Base-by-base conservation (phyloP, 2,329 filamentous ascomycete species). In the Diaporthe eres region DNA sequence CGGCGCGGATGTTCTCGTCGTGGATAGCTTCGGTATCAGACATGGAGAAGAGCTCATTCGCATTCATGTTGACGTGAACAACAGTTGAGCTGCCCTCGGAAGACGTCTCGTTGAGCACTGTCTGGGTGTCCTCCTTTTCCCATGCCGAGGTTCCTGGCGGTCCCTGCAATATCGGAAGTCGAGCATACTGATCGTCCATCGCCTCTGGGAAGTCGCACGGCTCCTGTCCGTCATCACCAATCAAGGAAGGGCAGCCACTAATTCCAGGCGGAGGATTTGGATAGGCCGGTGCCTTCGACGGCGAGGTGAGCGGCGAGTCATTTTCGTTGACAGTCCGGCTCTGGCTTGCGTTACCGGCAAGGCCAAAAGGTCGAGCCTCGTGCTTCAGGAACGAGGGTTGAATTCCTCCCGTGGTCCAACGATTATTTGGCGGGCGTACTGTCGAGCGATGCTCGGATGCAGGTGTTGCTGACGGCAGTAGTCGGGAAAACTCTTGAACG, bases 191-290 rank as follows among this genome's bases (percentile, higher is more conserved):
- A 31, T 68, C 25, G 7, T 34, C 31, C 22, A 4, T n/a, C 1
- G 37, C 31, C 6, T 49, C 47, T 13, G 47, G 22, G 12, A 17
- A 19, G 2, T 25, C 47, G 15, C 3, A 39, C 2, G 65, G 31
- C 47, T 68, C 65, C 31, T 34, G 22, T 12, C 65, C 65, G 34
- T 53, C 47, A 39, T 68, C 65, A 39, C 47, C 53, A 39, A 68
- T 39, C 1, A 68, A 37, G 3, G 65, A 68, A 51, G 65, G 47
- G 65, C 65, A 68, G 47, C 47, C 65, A 10, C 65, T 68, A 22
- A 53, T 25, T 28, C 47, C 49, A 5, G 22, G 34, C 0, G 9
- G 34, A 4, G 22, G 7, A 0, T 53, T 39, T 39, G 34, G 12
- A 19, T 68, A 7, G 22, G 4, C n/a, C 12, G 17, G 7, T 0